Evolutionary conservation across 2,329 filamentous ascomycete genomes (phyloP), one percentile per base, ranked within the genome.

Genomic region (Hortaea sp.): DNA sequence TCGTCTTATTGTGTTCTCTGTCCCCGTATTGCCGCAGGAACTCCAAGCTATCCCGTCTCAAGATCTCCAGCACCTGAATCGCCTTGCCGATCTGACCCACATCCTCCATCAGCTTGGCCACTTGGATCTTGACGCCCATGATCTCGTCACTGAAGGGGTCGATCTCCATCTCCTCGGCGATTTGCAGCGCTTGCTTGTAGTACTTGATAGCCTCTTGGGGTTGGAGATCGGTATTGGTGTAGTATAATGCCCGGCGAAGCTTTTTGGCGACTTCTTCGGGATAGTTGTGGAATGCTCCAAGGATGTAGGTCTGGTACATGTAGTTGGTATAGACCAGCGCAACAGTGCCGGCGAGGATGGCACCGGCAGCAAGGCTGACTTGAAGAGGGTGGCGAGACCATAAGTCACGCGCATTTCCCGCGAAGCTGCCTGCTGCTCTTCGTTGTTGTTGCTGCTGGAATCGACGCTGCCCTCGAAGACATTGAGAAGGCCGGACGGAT

Each of bases 91-190:
- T 81, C 57, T 84, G 78, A 30, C 81, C 75, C 11, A 86, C 78
- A 59, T 84, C 82, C 66, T 95, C 87, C 51, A 95, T 74, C 74
- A 94, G 81, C 7, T 76, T 75, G 1, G 87, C 81, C 6, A 94
- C 74, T 62, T 89, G 81, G 43, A 97, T 82, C 60, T 88, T 87
- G 44, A 97, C 81, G 6, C 92, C 92, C 55, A 95, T 75, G 31
- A 95, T 82, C 63, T 95, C 89, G 57, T 95, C 85, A 4, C 85
- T 89, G 63, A 89, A 94, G 0, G 86, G 87, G 61, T 97, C 88
- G 70, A 98, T 78, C 0, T 81, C 80, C 43, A 84, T 61, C 58
- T 87, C 81, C 42, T 81, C 71, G 47, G 88, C 88, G 43, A 84
- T 75, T 51, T 81, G 73, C 47, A 97, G 72, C 3, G 89, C 88